Conservation (phyloP, 1,284 basidiomycete genomes). For the Naganishia sp. region DNA sequence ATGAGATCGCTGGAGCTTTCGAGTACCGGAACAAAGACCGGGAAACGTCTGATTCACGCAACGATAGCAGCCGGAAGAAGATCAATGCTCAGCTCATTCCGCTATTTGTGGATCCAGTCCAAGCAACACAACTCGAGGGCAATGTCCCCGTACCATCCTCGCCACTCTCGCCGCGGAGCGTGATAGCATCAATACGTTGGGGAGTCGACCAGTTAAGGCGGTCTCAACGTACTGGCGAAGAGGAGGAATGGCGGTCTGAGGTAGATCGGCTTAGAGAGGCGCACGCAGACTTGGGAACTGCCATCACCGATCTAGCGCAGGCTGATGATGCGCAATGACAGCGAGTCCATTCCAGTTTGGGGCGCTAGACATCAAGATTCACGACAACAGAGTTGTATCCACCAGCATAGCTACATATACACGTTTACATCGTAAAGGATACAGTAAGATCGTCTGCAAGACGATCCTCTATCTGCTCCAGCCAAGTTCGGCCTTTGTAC, state of each 20-base stretch:
- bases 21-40: background rate
- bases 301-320: background rate
- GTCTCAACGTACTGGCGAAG: background rate
- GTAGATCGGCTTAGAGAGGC: background rate
- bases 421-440: constrained; percentile 4
- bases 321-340: no score
- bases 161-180: constrained; percentile 14
- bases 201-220: constrained; percentile 11
- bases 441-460: background rate
- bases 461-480: background rate
- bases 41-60: background rate
- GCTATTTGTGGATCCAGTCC: constrained; percentile 1
- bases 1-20: background rate
- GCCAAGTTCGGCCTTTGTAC: no score
- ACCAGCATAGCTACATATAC: constrained; percentile 6
- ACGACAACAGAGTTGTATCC: constrained; percentile 5
- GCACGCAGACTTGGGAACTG: constrained; percentile 6
- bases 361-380: no score
- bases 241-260: constrained; percentile 1
- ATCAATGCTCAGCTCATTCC: background rate
- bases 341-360: no score
- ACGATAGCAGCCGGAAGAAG: no score
- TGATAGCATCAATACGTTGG: constrained; percentile 13
- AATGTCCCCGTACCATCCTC: background rate
- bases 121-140: background rate